Percentiles rank a stretch among this genome's conserved stretches.
These are phyloP conservation scores for Exophiala phaeomuriformis DNA, from an alignment of 2,329 filamentous ascomycete genomes.

Conservation along the genomic window DNA sequence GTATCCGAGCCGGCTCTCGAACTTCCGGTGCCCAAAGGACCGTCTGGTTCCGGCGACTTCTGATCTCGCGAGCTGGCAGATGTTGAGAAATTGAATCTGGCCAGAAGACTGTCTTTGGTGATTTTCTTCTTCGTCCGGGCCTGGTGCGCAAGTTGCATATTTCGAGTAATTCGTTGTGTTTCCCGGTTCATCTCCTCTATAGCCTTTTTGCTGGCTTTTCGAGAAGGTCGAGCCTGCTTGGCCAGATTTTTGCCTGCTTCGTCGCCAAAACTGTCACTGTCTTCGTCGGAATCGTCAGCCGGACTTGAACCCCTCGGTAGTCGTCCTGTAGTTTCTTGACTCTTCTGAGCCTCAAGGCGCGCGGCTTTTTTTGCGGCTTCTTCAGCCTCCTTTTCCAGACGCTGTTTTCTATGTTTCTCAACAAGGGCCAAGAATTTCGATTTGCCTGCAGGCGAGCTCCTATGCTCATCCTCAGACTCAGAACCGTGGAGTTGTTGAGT, in stretches of 20 bases:
- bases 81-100: constrained; percentile 65
- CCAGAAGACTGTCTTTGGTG: constrained; percentile 72
- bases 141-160: constrained; percentile 84
- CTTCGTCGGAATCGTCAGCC: constrained; percentile 42
- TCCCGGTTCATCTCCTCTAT: constrained; percentile 91
- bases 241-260: constrained; percentile 61
- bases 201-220: constrained; percentile 91
- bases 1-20: constrained; percentile 44
- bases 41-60: constrained; percentile 18
- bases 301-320: constrained; percentile 23
- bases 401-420: constrained; percentile 64
- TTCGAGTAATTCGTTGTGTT: constrained; percentile 82
- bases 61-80: constrained; percentile 24
- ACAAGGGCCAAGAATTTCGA: constrained; percentile 65
- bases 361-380: constrained; percentile 38
- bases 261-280: constrained; percentile 53
- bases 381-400: constrained; percentile 57
- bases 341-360: constrained; percentile 29
- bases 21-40: constrained; percentile 40
- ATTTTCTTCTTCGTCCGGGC: constrained; percentile 89
- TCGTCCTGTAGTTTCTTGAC: constrained; percentile 28
- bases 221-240: constrained; percentile 51
- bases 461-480: constrained; percentile 25
- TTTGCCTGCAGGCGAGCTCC: constrained; percentile 36
- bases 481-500: constrained; percentile 23